Evolutionary conservation across 208 protist species (phyloP), one percentile per base, ranked within the genome.

Genomic region (Crithidia fasciculata): DNA sequence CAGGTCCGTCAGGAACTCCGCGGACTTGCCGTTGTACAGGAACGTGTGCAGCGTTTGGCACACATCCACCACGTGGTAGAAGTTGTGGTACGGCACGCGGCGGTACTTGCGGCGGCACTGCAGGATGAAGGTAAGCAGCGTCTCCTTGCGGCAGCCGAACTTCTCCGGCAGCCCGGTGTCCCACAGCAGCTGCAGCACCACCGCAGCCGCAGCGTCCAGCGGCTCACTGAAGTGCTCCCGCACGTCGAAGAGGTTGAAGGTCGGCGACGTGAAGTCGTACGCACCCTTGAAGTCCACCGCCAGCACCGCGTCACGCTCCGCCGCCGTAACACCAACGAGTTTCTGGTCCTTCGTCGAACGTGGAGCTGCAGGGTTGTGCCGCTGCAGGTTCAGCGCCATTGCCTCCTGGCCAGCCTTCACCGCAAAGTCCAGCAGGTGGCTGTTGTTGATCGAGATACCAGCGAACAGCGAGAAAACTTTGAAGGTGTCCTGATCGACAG

Each of bases 61-160:
- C 41, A 91, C 87, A 76, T 95, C 90, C 67, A 95, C 87, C 45
- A 91, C 90, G 68, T 95, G 90, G 79, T 83, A 92, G 68, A 95
- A 95, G 84, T 95, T 95, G 74, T 95, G 91, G 76, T 95, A 95
- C 58, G 91, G 91, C 64, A 95, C 91, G 47, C 72, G 80, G 43
- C 91, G 88, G 69, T 95, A 95, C 82, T 86, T 92, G 60, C 82
- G 86, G 56, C 88, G 91, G 73, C 85, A 90, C 77, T 90, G 88
- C 37, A 92, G 64, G 54, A 95, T 86, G 72, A 95, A 95, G 76
- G 84, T 90, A 59, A 92, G 81, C 65, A 95, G 84, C 57, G 84
- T 90, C 67, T 75, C 56, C 36, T 93, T 83, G 49, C 74, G 76
- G 78, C 88, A 91, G n/a, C 75, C 74, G 67, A 95, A 93, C 81